These are phyloP conservation scores for Dryas drummondii DNA, from an alignment of 306 rosid species.

Conservation along the genomic window DNA sequence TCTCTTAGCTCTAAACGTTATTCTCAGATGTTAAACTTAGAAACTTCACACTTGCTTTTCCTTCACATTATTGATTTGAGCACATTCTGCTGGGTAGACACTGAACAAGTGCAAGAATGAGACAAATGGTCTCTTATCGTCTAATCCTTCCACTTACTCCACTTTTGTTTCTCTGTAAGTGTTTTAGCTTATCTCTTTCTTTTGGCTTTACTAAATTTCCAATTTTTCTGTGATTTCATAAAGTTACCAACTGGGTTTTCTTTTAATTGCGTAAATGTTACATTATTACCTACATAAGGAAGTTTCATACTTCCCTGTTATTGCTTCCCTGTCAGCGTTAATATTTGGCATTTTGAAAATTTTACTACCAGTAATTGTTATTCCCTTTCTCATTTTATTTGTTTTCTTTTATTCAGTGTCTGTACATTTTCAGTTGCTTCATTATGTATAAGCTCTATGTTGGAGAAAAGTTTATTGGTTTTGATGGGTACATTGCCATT, in stretches of 20 bases:
- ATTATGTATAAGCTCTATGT: not conserved
- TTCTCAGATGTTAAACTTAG: constrained; percentile 2
- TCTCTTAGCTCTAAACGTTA: not conserved
- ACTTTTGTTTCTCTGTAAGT: constrained; percentile 41
- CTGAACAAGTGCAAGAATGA: constrained; percentile 41
- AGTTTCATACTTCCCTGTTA: not conserved
- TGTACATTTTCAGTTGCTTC: constrained; percentile 2
- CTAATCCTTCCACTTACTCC: constrained; percentile 31
- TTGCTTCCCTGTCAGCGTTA: constrained; percentile 4
- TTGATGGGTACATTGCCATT: constrained; percentile 5
- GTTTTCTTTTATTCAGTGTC: not conserved
- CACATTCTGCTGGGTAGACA: constrained; percentile 13
- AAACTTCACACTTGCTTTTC: constrained; percentile 9
- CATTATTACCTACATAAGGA: not conserved
- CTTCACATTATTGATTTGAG: constrained; percentile 14
- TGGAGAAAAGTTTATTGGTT: not conserved
- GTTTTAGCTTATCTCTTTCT: constrained; percentile 2
- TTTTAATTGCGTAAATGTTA: not conserved
- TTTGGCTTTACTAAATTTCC: not conserved
- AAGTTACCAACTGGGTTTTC: constrained; percentile 12
- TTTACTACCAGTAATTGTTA: not conserved
- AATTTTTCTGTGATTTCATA: not conserved
- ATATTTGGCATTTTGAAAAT: not conserved
- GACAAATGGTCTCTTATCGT: constrained; percentile 21
- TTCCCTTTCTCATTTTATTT: not conserved